phyloP scores from a whole-genome alignment of 2,329 filamentous ascomycete genomes.

The Colletotrichum godetiae region DNA sequence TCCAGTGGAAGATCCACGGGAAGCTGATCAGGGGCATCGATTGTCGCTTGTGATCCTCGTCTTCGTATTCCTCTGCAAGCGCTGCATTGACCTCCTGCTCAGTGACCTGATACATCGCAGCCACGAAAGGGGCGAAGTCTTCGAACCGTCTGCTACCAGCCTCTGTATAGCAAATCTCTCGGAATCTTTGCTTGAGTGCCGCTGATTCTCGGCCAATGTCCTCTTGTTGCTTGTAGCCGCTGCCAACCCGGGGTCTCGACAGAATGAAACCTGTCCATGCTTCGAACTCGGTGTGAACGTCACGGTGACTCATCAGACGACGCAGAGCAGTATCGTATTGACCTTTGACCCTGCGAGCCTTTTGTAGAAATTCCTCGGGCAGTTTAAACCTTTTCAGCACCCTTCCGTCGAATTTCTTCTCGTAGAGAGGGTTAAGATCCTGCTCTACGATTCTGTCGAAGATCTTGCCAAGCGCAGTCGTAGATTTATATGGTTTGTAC shows the following conservation, averaged over 20 bases:
- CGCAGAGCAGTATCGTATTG: conserved; percentile 82
- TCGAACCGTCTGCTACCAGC: conserved; percentile 70
- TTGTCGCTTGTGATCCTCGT: conserved; percentile 47
- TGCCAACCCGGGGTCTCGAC: conserved; percentile 75
- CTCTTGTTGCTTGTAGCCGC: conserved; percentile 89
- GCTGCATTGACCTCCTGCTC: conserved; percentile 74
- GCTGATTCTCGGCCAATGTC: conserved; percentile 77
- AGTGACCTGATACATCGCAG: conserved; percentile 90
- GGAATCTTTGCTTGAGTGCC: conserved; percentile 76
- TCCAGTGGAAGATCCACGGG: conserved; percentile 86
- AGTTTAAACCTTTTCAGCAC: conserved; percentile 74
- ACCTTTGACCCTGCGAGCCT: conserved; percentile 75
- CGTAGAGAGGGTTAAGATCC: conserved; percentile 79
- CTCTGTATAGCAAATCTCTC: conserved; percentile 71
- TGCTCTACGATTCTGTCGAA: conserved; percentile 80
- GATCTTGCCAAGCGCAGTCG: conserved; percentile 80
- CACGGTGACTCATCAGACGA: conserved; percentile 86
- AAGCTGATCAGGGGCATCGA: conserved; percentile 88
- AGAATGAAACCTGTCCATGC: conserved; percentile 90
- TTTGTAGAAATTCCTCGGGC: conserved; percentile 61
- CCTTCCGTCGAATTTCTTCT: conserved; percentile 78
- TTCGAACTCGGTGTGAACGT: conserved; percentile 89
- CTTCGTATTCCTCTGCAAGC: conserved; percentile 54
- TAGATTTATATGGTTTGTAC: conserved; percentile 70
- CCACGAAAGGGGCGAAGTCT: conserved; percentile 78